Evolutionary conservation across 73 alveolate species (phyloP), one percentile per base, ranked within the genome.

Genomic region (Paramecium biaurelia): DNA sequence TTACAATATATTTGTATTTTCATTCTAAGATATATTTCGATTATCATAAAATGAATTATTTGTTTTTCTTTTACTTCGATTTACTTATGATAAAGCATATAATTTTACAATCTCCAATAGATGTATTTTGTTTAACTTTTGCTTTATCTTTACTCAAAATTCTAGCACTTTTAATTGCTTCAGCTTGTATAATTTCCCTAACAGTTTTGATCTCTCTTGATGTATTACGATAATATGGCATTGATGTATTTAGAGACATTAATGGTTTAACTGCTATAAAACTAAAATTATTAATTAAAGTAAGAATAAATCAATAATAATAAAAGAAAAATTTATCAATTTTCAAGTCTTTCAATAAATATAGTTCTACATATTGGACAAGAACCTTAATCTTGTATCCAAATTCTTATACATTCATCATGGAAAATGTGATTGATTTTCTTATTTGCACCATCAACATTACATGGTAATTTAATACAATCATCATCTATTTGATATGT

Each of bases 41-140:
- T 79, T 79, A 23, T 79, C 90, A 79, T 79, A 79, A 47, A 79
- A 79, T 41, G 90, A 79, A 45, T 79, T 38, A 45, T 79, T 79
- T 11, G 30, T 34, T 79, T 45, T 79, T 24, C 90, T 45, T 79
- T 79, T 79, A 34, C 90, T 79, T 9, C 90, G 14, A 79, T 79
- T 79, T 14, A 47, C 76, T 43, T 11, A 15, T 53, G 14, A 53
- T 53, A 4, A 76, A n/a, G 21, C 18, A 79, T 43, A 23, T 79
- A 41, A 43, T 79, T 43, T 79, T 41, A 79, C 90, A 72, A 37
- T 72, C 86, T n/a, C 86, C 86, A 72, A 72, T 35, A 4, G 86
- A 72, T 34, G 86, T 72, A 72, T 72, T 72, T 35, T 72, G 38
- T 72, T 72, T 72, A 0, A 72, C 58, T 72, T 72, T 72, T 1